A percentile compares a stretch with the other conserved stretches of the same genome.
Evolutionary conservation across 148 eudicot species (phyloP).

Genomic region (Agrostemma githago): DNA sequence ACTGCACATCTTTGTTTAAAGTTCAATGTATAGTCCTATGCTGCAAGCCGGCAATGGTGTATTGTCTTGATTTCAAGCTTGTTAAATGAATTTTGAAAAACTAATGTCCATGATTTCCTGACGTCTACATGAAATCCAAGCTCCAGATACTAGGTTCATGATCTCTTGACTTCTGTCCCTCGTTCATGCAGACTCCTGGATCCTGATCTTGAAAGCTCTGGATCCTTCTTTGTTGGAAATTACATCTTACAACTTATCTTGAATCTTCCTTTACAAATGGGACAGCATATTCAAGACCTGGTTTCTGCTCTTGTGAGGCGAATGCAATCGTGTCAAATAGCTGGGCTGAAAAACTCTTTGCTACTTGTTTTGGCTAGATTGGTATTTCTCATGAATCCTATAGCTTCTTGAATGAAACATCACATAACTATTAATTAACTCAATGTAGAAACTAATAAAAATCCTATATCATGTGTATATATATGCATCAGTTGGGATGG

Average conservation of each 20-base stretch:
- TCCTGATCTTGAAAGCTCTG: slow-evolving; percentile 89
- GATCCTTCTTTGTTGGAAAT: slow-evolving; percentile 90
- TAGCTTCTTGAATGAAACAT: neutral
- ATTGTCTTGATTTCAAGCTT: neutral
- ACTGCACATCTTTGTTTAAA: neutral
- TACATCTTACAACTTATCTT: slow-evolving; percentile 86
- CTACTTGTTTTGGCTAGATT: slow-evolving; percentile 79
- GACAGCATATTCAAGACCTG: slow-evolving; percentile 72
- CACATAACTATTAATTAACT: neutral
- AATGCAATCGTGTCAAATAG: slow-evolving; percentile 67
- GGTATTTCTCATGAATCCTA: slow-evolving; percentile 33
- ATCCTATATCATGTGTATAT: neutral
- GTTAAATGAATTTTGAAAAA: neutral
- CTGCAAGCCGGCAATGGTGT: neutral
- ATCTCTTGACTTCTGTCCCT: neutral
- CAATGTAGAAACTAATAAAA: neutral
- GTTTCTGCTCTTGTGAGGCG: slow-evolving; percentile 87
- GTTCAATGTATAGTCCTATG: neutral
- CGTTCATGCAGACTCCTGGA: slow-evolving; percentile 77
- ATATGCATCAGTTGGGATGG: neutral
- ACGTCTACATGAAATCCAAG: neutral
- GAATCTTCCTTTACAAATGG: slow-evolving; percentile 94
- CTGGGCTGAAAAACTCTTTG: slow-evolving; percentile 76
- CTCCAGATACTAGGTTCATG: neutral
- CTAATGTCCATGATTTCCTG: neutral